Evolutionary conservation across 148 eudicot genomes (phyloP), one percentile per base, ranked within the genome.

Genomic region (Oxyria digyna): DNA sequence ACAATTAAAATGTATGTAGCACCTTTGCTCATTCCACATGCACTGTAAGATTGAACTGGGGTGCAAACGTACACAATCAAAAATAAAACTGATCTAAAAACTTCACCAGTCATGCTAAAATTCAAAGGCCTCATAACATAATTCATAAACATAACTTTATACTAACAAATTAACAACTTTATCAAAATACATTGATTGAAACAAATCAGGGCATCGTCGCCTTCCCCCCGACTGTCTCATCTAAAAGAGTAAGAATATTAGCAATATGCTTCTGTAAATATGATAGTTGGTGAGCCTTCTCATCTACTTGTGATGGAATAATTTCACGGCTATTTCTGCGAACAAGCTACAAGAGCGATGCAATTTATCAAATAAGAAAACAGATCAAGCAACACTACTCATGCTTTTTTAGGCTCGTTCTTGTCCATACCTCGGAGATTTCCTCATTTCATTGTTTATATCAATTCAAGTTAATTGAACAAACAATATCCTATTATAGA

Each of bases 221-320:
- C 89, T 81, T 89, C 91, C 62, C 87, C 97, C 55, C 99, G 67
- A 81, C 79, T 18, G 87, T 72, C 73, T 94, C 96, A 27, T 97
- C 85, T 77, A 94, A 80, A 75, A 94, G 93, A 21, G 96, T 85
- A 69, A 94, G 83, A 67, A 94, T 84, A 75, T 88, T 94, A 64
- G 91, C 87, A 77, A 94, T 65, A 75, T 94, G 97, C 78, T 94
- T 94, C 72, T 91, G 99, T 68, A 94, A 73, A 77, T 94, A 94
- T 33, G 97, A 91, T 76, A 94, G 76, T 71, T 91, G 99, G 75
- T 94, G 99, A 69, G 96, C 89, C 87, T 94, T 97, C 77, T 94
- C 99, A 77, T 94, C 99, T 37, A 91, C 85, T 81, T 88, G 99
- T 42, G 99, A 94, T 57, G 99, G 99, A 86, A 94, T 87, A 81